These are phyloP conservation scores for Spirogloea muscicola DNA, from an alignment of 139 green algal species.

Conservation along the genomic window DNA sequence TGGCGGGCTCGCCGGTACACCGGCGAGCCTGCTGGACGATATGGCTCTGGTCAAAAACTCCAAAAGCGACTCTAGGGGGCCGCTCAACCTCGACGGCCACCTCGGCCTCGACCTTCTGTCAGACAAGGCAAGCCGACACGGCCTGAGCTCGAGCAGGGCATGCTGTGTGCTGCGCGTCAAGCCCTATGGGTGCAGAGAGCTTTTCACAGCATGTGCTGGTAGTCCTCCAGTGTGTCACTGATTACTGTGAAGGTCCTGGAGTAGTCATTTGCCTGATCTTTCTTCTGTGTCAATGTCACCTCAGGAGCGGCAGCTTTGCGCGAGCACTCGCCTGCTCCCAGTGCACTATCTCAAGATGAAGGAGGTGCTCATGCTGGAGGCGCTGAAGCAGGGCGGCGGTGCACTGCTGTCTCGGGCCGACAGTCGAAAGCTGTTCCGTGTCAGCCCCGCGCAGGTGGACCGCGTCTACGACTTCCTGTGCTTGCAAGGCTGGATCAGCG, in stretches of 20 bases:
- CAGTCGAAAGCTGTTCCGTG: slow-evolving; percentile 32
- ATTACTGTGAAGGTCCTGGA: too few relatives aligned
- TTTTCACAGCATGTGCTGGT: too few relatives aligned
- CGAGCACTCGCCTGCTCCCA: slow-evolving; percentile 63
- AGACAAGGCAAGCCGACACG: too few relatives aligned
- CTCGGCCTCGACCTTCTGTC: slow-evolving; percentile 10
- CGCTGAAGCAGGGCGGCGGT: slow-evolving; percentile 44
- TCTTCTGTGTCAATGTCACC: too few relatives aligned
- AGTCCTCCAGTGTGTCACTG: too few relatives aligned
- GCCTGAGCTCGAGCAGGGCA: slow-evolving; percentile 52
- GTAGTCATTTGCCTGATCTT: too few relatives aligned
- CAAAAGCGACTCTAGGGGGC: too few relatives aligned
- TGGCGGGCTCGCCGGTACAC: too few relatives aligned
- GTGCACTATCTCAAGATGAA: slow-evolving; percentile 79
- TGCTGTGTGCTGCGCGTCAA: too few relatives aligned
- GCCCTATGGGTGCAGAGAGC: too few relatives aligned
- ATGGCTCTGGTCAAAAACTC: too few relatives aligned
- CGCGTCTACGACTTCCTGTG: slow-evolving; percentile 19
- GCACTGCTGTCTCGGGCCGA: slow-evolving; percentile 56
- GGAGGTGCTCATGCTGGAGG: slow-evolving; percentile 64
- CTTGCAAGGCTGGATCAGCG: slow-evolving; percentile 28
- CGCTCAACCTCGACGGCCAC: slow-evolving; percentile 23
- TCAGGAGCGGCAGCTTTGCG: slow-evolving; percentile 77
- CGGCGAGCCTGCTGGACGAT: too few relatives aligned
- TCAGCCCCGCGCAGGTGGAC: slow-evolving; percentile 20